Conservation (phyloP, 345 rosid species). For the Populus pruinosa region DNA sequence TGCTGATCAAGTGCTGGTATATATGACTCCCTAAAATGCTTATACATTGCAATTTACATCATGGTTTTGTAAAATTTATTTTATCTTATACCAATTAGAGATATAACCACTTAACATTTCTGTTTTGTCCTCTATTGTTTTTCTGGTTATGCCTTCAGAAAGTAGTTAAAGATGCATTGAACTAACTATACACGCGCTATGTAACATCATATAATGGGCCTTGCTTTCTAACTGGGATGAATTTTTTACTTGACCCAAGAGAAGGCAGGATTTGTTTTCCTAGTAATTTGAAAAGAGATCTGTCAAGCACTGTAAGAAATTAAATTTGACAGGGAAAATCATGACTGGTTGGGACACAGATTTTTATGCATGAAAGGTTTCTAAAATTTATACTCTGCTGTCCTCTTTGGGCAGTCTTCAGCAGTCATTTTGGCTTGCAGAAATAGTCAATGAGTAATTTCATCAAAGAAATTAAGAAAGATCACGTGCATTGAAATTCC, state of each 20-base stretch:
- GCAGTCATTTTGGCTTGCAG: not conserved
- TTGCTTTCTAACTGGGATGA: not conserved
- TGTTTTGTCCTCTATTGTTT: not conserved
- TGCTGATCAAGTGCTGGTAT: slow-evolving; percentile 99
- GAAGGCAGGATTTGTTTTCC: not conserved
- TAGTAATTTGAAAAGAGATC: not conserved
- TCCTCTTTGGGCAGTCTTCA: not conserved
- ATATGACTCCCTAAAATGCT: slow-evolving; percentile 12
- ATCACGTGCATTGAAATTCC: not conserved
- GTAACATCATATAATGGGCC: not conserved
- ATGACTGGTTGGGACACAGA: not conserved
- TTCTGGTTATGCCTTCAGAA: not conserved
- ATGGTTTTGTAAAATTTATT: slow-evolving; percentile 1
- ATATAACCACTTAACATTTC: not conserved
- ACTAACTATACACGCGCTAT: not conserved
- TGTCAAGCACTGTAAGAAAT: not conserved
- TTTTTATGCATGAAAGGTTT: not conserved
- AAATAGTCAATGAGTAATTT: not conserved
- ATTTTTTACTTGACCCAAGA: not conserved
- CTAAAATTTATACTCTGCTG: not conserved
- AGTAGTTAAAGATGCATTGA: not conserved
- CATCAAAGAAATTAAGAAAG: not conserved
- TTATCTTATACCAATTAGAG: not conserved
- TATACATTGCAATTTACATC: slow-evolving; percentile 6
- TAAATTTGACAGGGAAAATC: not conserved